Conservation (phyloP, 257 asterid genomes). For the Solanum bulbocastanum region DNA sequence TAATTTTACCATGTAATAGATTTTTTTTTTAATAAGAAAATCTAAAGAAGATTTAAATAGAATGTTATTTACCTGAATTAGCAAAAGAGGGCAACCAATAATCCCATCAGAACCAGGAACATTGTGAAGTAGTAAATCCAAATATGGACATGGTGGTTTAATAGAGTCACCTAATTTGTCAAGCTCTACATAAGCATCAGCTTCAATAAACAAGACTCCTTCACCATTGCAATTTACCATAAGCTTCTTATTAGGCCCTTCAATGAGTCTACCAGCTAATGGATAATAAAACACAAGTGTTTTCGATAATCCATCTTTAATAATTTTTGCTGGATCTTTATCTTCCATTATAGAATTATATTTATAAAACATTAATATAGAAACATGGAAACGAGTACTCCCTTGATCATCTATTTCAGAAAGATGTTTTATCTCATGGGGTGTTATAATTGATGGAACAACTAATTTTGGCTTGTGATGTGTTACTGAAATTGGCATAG, state of each 20-base stretch:
- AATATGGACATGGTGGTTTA: not conserved
- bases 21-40: too few relatives aligned
- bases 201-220: slow-evolving; percentile 12
- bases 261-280: slow-evolving; percentile 7
- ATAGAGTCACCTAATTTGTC: not conserved
- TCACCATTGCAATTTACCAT: slow-evolving; percentile 9
- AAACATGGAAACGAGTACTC: not conserved
- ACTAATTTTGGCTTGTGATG: not conserved
- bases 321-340: not conserved
- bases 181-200: not conserved
- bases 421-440: not conserved
- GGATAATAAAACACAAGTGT: slow-evolving; percentile 9
- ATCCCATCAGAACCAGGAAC: not conserved
- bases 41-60: too few relatives aligned
- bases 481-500: not conserved
- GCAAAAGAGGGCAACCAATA: not conserved
- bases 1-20: too few relatives aligned
- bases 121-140: not conserved
- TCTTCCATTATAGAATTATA: not conserved
- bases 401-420: not conserved
- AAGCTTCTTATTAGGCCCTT: not conserved
- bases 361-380: not conserved
- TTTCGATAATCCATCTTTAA: slow-evolving; percentile 8
- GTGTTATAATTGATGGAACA: not conserved
- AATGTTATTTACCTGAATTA: not conserved